phyloP scores from a whole-genome alignment of 2,329 filamentous ascomycete species.

The Cladophialophora psammophila region DNA sequence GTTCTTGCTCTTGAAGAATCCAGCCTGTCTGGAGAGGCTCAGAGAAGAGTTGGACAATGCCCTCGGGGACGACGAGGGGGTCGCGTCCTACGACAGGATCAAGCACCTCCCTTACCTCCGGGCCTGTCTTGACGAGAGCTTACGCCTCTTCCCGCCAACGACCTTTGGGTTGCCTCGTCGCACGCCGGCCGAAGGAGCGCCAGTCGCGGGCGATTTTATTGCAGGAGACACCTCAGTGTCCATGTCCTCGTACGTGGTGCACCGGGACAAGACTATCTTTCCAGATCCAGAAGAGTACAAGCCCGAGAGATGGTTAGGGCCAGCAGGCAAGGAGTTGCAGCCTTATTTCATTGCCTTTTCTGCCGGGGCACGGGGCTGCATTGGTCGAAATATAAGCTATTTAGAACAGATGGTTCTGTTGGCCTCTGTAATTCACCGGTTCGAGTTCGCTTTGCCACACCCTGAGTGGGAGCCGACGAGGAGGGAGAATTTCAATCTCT shows the following conservation, averaged over 20 bases:
- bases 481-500: slow-evolving; percentile 45
- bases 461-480: slow-evolving; percentile 43
- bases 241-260: slow-evolving; percentile 77
- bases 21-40: slow-evolving; percentile 47
- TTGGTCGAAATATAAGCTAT: slow-evolving; percentile 53
- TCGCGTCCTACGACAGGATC: slow-evolving; percentile 59
- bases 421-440: slow-evolving; percentile 53
- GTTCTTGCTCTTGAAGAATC: slow-evolving; percentile 60
- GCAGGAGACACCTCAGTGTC: slow-evolving; percentile 75
- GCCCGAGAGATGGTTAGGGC: slow-evolving; percentile 62
- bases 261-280: slow-evolving; percentile 73
- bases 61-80: slow-evolving; percentile 51
- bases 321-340: slow-evolving; percentile 32
- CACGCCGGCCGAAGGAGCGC: slow-evolving; percentile 68
- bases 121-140: slow-evolving; percentile 77
- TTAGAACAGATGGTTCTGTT: slow-evolving; percentile 57
- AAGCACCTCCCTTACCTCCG: slow-evolving; percentile 72
- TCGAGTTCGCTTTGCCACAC: slow-evolving; percentile 49
- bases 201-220: slow-evolving; percentile 70
- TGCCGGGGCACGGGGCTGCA: slow-evolving; percentile 51
- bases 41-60: slow-evolving; percentile 56
- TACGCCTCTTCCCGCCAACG: slow-evolving; percentile 73
- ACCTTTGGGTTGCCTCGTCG: slow-evolving; percentile 70
- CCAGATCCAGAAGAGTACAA: slow-evolving; percentile 69
- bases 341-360: slow-evolving; percentile 46